A percentile compares a stretch with the other conserved stretches of the same genome.
These are phyloP conservation scores for Verticillium klebahnii DNA, from an alignment of 2,329 filamentous ascomycete genomes.

Conservation along the genomic window DNA sequence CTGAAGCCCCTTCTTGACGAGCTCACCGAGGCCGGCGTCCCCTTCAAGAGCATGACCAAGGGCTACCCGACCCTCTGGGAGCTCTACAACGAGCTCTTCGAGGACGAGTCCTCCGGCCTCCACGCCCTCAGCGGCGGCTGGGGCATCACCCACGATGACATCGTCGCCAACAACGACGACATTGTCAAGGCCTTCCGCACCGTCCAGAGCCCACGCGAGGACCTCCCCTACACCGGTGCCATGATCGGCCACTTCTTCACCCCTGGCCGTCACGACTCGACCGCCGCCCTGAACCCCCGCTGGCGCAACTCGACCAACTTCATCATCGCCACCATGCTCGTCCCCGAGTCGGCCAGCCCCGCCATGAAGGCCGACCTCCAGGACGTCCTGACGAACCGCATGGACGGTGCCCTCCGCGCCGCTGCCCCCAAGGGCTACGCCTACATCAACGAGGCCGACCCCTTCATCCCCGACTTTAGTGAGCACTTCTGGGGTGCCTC, in stretches of 20 bases:
- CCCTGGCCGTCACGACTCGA: conserved; percentile 19
- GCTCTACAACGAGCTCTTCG: conserved; percentile 32
- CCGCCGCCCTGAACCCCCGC: conserved; percentile 33
- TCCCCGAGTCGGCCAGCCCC: conserved; percentile 31
- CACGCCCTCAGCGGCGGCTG: conserved; percentile 32
- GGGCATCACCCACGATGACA: conserved; percentile 29
- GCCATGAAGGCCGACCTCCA: conserved; percentile 37
- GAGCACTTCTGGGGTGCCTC: conserved; percentile 31
- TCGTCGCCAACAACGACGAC: conserved; percentile 25
- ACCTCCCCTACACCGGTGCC: conserved; percentile 19
- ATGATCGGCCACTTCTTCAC: conserved; percentile 34
- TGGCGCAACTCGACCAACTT: conserved; percentile 29
- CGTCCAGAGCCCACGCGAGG: conserved; percentile 19
- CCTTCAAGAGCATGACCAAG: conserved; percentile 21
- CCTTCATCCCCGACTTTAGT: conserved; percentile 29
- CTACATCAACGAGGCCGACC: conserved; percentile 41
- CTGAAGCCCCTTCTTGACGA: conserved; percentile 29
- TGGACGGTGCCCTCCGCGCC: conserved; percentile 28
- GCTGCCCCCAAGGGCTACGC: conserved; percentile 32
- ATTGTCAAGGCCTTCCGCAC: conserved; percentile 30
- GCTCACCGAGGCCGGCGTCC: conserved; percentile 20
- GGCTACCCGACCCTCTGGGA: conserved; percentile 28
- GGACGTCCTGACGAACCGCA: conserved; percentile 29
- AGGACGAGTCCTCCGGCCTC: conserved; percentile 25
- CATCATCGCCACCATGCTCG: conserved; percentile 25